Evolutionary conservation across 306 rosid species (phyloP).

Genomic region (Gynostemma pentaphyllum): DNA sequence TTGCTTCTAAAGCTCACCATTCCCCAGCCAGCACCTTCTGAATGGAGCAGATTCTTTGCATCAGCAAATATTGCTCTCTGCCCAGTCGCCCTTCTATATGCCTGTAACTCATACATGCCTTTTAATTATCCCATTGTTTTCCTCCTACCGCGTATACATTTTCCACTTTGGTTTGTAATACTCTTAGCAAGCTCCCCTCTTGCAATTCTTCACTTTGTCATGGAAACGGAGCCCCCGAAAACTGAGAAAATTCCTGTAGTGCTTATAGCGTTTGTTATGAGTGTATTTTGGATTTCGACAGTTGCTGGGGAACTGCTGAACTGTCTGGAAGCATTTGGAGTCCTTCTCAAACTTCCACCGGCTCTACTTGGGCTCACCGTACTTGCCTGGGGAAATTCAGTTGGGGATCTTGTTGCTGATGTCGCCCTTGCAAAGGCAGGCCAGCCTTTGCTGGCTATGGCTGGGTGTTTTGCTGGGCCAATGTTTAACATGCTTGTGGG

Average conservation of each 20-base stretch:
- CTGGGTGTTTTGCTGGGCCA: slow-evolving; percentile 95
- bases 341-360: slow-evolving; percentile 56
- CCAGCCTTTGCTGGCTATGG: slow-evolving; percentile 97
- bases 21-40: slow-evolving; percentile 62
- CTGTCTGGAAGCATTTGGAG: slow-evolving; percentile 71
- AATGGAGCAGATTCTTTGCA: slow-evolving; percentile 72
- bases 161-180: slow-evolving; percentile 80
- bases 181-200: slow-evolving; percentile 62
- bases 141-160: slow-evolving; percentile 64
- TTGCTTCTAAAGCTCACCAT: slow-evolving; percentile 68
- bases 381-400: slow-evolving; percentile 98
- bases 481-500: slow-evolving; percentile 98
- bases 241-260: slow-evolving; percentile 63
- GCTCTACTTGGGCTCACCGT: slow-evolving; percentile 84
- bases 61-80: slow-evolving; percentile 83
- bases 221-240: slow-evolving; percentile 80
- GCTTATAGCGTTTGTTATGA: slow-evolving; percentile 76
- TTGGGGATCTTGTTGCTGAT: slow-evolving; percentile 94
- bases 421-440: slow-evolving; percentile 94
- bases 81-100: slow-evolving; percentile 62
- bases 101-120: slow-evolving; percentile 64
- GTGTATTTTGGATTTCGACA: slow-evolving; percentile 91
- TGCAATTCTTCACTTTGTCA: slow-evolving; percentile 53
- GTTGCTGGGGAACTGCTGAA: slow-evolving; percentile 79
- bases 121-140: slow-evolving; percentile 59